Evolutionary conservation across 805 yeast species (phyloP).

Genomic region (Candida oleophila): DNA sequence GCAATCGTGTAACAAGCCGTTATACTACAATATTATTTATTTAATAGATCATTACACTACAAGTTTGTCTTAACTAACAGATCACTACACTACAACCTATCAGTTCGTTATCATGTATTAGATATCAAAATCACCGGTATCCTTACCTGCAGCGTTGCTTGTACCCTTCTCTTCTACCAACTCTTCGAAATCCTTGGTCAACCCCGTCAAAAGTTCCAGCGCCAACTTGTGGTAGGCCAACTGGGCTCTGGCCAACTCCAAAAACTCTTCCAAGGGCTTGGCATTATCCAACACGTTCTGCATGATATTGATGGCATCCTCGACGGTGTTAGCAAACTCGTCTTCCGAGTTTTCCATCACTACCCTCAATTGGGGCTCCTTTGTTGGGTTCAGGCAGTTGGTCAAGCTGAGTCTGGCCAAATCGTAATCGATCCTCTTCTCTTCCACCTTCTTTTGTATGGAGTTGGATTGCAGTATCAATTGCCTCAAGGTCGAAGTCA

Average conservation of each 20-base stretch:
- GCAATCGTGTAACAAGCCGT: too few species aligned
- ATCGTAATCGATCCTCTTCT: slow-evolving; percentile 76
- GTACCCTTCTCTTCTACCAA: slow-evolving; percentile 47
- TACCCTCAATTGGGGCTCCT: slow-evolving; percentile 71
- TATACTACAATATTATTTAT: too few species aligned
- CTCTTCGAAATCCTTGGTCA: slow-evolving; percentile 62
- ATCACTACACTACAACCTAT: background rate
- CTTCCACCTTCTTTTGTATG: slow-evolving; percentile 72
- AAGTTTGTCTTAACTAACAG: too few species aligned
- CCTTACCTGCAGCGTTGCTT: slow-evolving; percentile 19
- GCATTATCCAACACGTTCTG: slow-evolving; percentile 74
- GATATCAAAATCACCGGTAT: slow-evolving; percentile 34
- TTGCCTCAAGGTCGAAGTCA: slow-evolving; percentile 59
- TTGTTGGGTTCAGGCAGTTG: slow-evolving; percentile 41
- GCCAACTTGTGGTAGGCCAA: slow-evolving; percentile 79
- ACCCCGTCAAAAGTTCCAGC: slow-evolving; percentile 59
- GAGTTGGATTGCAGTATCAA: slow-evolving; percentile 61
- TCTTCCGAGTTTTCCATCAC: slow-evolving; percentile 84
- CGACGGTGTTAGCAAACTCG: slow-evolving; percentile 85
- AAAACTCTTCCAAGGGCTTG: slow-evolving; percentile 63
- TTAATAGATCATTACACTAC: too few species aligned
- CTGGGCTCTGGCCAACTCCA: slow-evolving; percentile 75
- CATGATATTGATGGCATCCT: slow-evolving; percentile 82
- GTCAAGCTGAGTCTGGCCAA: slow-evolving; percentile 58
- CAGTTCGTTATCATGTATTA: slow-evolving; percentile 5